Evolutionary conservation across 306 rosid genomes (phyloP).

Genomic region (Acacia crassicarpa): DNA sequence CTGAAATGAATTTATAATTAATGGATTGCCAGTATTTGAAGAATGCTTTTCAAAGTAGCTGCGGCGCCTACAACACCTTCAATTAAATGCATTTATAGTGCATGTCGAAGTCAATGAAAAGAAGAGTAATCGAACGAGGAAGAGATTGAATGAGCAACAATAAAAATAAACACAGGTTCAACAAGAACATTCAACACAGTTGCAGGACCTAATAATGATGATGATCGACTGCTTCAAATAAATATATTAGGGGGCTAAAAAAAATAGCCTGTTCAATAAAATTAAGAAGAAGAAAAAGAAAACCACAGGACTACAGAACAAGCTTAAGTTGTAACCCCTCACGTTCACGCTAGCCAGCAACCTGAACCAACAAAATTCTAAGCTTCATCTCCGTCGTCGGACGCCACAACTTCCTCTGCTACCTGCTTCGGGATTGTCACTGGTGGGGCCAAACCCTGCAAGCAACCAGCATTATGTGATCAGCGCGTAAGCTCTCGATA

Average conservation of each 20-base stretch:
- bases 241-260: not conserved
- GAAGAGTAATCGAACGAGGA: not conserved
- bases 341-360: not conserved
- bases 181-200: slow-evolving; percentile 15
- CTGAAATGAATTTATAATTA: slow-evolving; percentile 25
- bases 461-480: not conserved
- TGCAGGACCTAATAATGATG: not conserved
- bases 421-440: not conserved
- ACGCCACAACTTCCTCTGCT: not conserved
- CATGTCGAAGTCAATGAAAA: not conserved
- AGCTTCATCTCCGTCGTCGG: slow-evolving; percentile 27
- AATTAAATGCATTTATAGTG: slow-evolving; percentile 13
- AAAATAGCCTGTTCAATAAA: slow-evolving; percentile 1
- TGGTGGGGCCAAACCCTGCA: slow-evolving; percentile 38
- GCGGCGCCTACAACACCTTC: not conserved
- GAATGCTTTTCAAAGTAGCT: slow-evolving; percentile 6
- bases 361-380: not conserved
- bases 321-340: not conserved
- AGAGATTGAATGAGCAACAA: not conserved
- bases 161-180: not conserved
- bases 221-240: not conserved
- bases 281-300: not conserved
- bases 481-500: not conserved
- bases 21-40: not conserved
- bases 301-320: not conserved